Base-by-base conservation (phyloP, 345 rosid species). In the Combretum micranthum region DNA sequence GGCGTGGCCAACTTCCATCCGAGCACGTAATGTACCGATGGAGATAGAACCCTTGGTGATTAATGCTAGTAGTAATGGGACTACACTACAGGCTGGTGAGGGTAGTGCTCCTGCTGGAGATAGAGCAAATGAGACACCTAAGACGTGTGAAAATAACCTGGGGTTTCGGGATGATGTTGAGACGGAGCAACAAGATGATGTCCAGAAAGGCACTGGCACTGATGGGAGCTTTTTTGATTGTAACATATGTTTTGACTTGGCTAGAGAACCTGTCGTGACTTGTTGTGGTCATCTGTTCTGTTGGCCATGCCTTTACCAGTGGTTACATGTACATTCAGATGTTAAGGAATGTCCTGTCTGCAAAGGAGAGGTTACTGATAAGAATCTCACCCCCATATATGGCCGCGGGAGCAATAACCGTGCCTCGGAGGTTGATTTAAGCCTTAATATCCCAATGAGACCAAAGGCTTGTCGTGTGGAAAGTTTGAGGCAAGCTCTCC, bases 331-430 rank as follows among this genome's bases (percentile, higher is more conserved):
- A 20, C 75, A 77, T 64, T 80, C 93, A 6, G 92, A 88, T 64
- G 90, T 89, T 7, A 92, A 86, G 58, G 98, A 88, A 72, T 92
- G 98, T 60, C 98, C 96, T 0, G 86, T 88, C n/a, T 92, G 98
- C 78, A 92, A 88, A 69, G 98, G 91, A 59, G 97, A 92, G 75
- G 98, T 84, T 50, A 78, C 88, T 1, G 37, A 52, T 37, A 88
- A 83, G 72, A 86, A 79, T 56, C 81, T 92, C 46, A 88, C 85
- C 45, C 98, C 98, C 0, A 86, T 92, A 62, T 88, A 86, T 66
- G 96, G 98, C 20, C 80, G 93, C 1, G 95, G 87, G 23, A 81
- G 74, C 71, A 73, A 66, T 46, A 72, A 70, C 47, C 76, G 70
- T 32, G 83, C 68, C 47, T 74, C 72, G 0, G 89, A 81, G 65